phyloP scores from a whole-genome alignment of 148 eudicot species.

The Agrostemma githago region DNA sequence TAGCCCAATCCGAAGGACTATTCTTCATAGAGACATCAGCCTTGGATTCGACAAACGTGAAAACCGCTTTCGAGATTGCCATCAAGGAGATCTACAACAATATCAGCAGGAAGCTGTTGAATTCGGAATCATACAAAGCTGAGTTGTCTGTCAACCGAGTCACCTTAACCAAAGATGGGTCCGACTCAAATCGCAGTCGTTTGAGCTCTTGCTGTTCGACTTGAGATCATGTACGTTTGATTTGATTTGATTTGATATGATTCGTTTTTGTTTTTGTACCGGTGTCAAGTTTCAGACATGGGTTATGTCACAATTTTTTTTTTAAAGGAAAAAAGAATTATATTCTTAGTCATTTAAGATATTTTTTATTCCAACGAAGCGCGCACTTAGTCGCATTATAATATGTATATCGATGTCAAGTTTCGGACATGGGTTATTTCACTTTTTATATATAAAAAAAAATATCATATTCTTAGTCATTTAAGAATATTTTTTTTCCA shows the following conservation, averaged over 20 bases:
- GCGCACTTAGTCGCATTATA: too few species aligned
- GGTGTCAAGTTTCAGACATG: neutral
- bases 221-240: conserved; percentile 16
- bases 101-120: conserved; percentile 61
- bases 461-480: too few species aligned
- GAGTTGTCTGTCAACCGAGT: conserved; percentile 67
- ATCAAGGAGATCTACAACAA: conserved; percentile 67
- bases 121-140: conserved; percentile 72
- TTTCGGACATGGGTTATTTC: too few species aligned
- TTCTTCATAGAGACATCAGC: conserved; percentile 93
- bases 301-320: too few species aligned
- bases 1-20: conserved; percentile 66
- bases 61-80: conserved; percentile 66
- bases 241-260: too few species aligned
- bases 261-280: neutral
- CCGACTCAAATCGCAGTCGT: conserved; percentile 44
- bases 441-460: too few species aligned
- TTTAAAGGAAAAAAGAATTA: too few species aligned
- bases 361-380: too few species aligned
- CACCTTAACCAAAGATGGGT: conserved; percentile 41
- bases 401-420: too few species aligned
- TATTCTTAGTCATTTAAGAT: too few species aligned
- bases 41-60: conserved; percentile 65
- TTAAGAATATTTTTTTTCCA: too few species aligned
- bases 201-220: conserved; percentile 52